phyloP scores from a whole-genome alignment of 164 flowering plant species.

The Berberis thunbergii region DNA sequence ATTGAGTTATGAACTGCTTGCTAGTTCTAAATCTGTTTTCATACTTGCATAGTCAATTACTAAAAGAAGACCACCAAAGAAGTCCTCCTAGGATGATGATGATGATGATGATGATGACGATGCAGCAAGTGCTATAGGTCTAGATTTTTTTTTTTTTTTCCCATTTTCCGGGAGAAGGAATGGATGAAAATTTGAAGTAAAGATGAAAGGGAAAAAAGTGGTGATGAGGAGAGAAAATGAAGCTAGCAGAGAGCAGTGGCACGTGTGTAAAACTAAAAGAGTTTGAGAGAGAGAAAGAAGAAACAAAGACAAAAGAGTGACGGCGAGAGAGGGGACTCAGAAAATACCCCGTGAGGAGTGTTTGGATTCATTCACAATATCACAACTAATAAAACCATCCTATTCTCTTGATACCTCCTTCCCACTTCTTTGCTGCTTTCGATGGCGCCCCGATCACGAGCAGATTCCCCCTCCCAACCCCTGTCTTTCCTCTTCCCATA shows the following conservation, averaged over 20 bases:
- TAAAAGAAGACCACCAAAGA: not conserved
- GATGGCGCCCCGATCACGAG: conserved; percentile 36
- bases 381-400: conserved; percentile 11
- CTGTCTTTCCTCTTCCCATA: not conserved
- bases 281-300: not conserved
- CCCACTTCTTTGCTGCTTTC: conserved; percentile 30
- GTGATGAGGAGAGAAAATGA: not conserved
- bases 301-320: not conserved
- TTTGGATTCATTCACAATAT: conserved; percentile 18
- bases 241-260: not conserved
- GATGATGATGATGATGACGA: too few species aligned
- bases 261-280: not conserved
- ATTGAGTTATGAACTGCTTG: too few species aligned
- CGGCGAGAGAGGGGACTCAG: not conserved
- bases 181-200: not conserved
- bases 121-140: not conserved
- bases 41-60: too few species aligned
- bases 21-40: too few species aligned
- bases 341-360: conserved; percentile 40
- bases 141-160: not conserved
- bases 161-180: not conserved
- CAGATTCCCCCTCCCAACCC: conserved; percentile 12
- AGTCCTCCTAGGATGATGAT: not conserved
- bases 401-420: conserved; percentile 25
- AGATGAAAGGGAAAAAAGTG: not conserved